Conservation (phyloP, 768 basidiomycete species). For the Boletellus ananas region DNA sequence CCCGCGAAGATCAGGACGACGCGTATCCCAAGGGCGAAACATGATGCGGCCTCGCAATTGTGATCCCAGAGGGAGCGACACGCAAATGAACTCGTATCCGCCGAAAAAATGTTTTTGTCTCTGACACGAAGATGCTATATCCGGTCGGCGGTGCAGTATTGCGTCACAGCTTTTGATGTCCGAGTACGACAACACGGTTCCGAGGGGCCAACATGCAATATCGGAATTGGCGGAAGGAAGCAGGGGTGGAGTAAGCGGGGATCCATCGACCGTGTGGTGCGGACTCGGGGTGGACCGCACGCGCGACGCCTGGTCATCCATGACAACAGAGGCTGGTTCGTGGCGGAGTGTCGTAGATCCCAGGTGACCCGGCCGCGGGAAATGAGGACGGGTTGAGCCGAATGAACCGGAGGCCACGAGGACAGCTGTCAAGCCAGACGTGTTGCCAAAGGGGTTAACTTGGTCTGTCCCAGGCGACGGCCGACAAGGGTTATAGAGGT, state of each 20-base stretch:
- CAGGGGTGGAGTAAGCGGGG: conserved; percentile 1
- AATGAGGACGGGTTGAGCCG: conserved; percentile 4
- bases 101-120: background rate
- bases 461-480: background rate
- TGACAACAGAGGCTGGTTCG: background rate
- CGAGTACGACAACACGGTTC: background rate
- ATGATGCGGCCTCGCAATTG: conserved; percentile 2
- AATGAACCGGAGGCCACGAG: background rate
- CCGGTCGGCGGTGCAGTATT: background rate
- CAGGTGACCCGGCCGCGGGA: conserved; percentile 2
- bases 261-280: conserved; percentile 6
- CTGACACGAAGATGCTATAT: background rate
- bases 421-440: background rate
- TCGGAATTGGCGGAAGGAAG: background rate
- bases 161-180: background rate
- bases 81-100: background rate
- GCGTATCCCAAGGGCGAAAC: conserved; percentile 2
- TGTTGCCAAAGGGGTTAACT: conserved; percentile 1
- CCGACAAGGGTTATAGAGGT: background rate
- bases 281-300: background rate
- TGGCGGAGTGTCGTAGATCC: background rate
- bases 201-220: background rate
- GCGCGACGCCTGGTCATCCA: conserved; percentile 1
- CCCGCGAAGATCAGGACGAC: conserved; percentile 23
- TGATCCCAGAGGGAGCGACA: background rate